phyloP scores from a whole-genome alignment of 1,139 yeast genomes.

The Protomyces lactucae-debilis region DNA sequence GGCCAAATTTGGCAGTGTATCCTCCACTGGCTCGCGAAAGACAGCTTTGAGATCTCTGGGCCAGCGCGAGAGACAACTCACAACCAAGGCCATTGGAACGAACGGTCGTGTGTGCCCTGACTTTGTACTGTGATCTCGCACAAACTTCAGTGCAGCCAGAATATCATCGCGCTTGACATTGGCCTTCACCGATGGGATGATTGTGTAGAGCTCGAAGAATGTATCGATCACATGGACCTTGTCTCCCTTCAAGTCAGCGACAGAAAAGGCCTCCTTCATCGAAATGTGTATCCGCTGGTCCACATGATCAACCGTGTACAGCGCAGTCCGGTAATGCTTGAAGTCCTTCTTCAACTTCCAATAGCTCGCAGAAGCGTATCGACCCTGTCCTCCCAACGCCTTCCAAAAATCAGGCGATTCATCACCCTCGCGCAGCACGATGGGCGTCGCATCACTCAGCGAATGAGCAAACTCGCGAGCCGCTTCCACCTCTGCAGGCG shows the following conservation, averaged over 20 bases:
- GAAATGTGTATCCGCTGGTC: not conserved
- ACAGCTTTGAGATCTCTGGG: conserved; percentile 24
- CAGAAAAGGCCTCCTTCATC: not conserved
- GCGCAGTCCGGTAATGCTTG: not conserved
- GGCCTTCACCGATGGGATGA: not conserved
- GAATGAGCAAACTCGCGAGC: not conserved
- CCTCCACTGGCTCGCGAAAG: not conserved
- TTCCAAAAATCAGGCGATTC: conserved; percentile 3
- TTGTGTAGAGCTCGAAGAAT: conserved; percentile 16
- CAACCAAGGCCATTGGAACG: conserved; percentile 9
- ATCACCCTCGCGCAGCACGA: conserved; percentile 3
- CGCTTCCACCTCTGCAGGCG: conserved; percentile 7
- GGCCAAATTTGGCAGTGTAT: not conserved
- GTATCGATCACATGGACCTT: conserved; percentile 15
- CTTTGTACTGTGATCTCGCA: not conserved
- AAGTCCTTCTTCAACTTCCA: conserved; percentile 7
- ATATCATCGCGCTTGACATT: conserved; percentile 1
- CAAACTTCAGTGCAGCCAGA: not conserved
- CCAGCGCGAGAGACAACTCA: conserved; percentile 9
- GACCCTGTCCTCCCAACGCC: conserved; percentile 7
- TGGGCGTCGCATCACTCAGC: not conserved
- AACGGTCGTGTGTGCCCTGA: conserved; percentile 12
- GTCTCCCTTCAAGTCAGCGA: not conserved
- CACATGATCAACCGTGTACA: conserved; percentile 1
- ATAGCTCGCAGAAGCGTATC: conserved; percentile 17